These are phyloP conservation scores for Ceratobasidium sp. DNA, from an alignment of 1,284 basidiomycete genomes.

Conservation along the genomic window DNA sequence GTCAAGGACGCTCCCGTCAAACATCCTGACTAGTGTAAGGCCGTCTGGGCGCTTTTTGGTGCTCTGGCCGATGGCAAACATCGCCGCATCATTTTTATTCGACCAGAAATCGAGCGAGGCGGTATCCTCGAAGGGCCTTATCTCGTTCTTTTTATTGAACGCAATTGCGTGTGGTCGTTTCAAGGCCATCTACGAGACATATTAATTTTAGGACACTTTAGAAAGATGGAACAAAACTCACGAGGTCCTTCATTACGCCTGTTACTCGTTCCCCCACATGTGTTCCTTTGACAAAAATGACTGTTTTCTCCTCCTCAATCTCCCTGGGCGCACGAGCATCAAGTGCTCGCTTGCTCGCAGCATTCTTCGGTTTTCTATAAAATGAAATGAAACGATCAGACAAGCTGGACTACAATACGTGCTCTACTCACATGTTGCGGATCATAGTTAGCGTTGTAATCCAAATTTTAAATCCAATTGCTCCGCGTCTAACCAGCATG, in stretches of 20 bases:
- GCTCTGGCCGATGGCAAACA: conserved; percentile 92
- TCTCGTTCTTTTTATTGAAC: conserved; percentile 96
- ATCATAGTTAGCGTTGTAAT: too few species aligned
- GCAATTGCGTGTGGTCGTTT: conserved; percentile 90
- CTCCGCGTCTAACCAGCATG: too few species aligned
- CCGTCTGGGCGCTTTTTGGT: conserved; percentile 96
- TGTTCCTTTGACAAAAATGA: conserved; percentile 91
- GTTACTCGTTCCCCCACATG: conserved; percentile 85
- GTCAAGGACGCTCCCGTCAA: conserved; percentile 87
- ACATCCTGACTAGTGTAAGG: conserved; percentile 88
- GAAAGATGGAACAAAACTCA: conserved; percentile 57
- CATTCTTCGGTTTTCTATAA: conserved; percentile 94
- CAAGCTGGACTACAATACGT: neutral
- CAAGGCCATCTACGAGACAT: conserved; percentile 76
- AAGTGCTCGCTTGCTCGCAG: conserved; percentile 94
- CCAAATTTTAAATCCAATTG: too few species aligned
- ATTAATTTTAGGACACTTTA: neutral
- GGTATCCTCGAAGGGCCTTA: conserved; percentile 90
- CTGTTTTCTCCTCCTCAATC: conserved; percentile 84
- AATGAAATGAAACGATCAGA: neutral
- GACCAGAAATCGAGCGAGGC: conserved; percentile 92
- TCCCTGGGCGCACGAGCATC: conserved; percentile 90
- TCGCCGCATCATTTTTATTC: conserved; percentile 91
- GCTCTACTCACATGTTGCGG: conserved; percentile 28
- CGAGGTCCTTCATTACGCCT: conserved; percentile 87